phyloP scores from a whole-genome alignment of 495 filamentous ascomycete genomes.

The Podospora comata region DNA sequence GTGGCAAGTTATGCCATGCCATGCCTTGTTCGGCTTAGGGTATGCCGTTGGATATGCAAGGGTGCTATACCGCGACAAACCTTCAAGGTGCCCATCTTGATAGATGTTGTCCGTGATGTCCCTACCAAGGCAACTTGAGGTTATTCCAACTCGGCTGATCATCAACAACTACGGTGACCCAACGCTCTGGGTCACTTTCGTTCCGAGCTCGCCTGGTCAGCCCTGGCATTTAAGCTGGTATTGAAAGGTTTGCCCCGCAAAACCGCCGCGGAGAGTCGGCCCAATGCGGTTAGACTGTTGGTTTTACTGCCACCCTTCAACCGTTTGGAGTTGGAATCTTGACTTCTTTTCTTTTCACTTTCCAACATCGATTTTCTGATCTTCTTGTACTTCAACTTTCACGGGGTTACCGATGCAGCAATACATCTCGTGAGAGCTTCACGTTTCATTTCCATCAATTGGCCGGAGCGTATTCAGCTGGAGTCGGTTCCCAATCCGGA shows the following conservation, averaged over 20 bases:
- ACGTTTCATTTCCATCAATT: background rate
- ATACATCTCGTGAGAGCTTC: background rate
- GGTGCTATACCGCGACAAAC: background rate
- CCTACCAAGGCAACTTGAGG: background rate
- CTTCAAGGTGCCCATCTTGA: background rate
- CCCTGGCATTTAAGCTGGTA: conserved; percentile 9
- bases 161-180: background rate
- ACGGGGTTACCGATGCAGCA: background rate
- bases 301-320: too few relatives aligned
- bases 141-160: background rate
- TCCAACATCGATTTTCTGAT: background rate
- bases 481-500: background rate
- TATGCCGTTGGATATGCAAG: background rate
- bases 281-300: background rate
- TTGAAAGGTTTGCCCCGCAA: conserved; percentile 11
- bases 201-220: background rate
- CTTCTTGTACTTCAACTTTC: background rate
- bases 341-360: background rate
- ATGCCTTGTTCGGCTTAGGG: background rate
- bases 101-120: background rate
- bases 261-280: background rate
- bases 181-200: background rate
- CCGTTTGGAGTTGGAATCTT: too few relatives aligned
- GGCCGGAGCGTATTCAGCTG: background rate
- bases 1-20: background rate